Conservation (phyloP, 2,329 filamentous ascomycete species). For the Xylariaceae sp. region DNA sequence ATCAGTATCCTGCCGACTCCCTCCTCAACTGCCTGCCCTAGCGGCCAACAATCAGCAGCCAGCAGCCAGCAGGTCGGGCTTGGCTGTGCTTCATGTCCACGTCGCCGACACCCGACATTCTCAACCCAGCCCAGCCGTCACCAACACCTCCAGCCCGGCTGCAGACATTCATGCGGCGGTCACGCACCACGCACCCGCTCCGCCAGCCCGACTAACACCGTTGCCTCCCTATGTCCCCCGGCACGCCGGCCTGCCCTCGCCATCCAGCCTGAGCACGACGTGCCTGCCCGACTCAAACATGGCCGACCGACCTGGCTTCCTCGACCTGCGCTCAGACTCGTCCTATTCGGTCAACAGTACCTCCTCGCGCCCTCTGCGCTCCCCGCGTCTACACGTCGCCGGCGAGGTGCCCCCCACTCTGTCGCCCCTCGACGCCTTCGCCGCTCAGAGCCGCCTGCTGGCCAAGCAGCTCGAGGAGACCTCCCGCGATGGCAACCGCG, state of each 20-base stretch:
- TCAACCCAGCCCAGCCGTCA: not conserved
- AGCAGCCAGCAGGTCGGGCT: too few species aligned
- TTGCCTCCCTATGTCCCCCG: not conserved
- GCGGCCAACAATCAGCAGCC: not conserved
- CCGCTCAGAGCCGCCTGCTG: conserved; percentile 82
- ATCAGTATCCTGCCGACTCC: not conserved
- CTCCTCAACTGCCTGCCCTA: not conserved
- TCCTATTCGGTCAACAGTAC: conserved; percentile 46
- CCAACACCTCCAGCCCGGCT: not conserved
- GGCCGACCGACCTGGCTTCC: conserved; percentile 55
- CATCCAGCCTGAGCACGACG: conserved; percentile 3
- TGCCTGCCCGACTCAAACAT: conserved; percentile 36
- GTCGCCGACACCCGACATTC: not conserved
- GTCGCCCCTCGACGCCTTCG: conserved; percentile 93
- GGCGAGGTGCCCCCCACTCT: conserved; percentile 84
- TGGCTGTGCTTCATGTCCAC: not conserved
- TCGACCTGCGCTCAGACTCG: conserved; percentile 60
- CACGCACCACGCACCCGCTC: too few species aligned
- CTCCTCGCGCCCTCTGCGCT: conserved; percentile 57
- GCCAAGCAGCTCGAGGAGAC: conserved; percentile 83
- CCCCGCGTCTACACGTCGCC: conserved; percentile 73
- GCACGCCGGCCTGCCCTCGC: not conserved
- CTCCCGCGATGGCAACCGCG: conserved; percentile 68
- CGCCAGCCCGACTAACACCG: too few species aligned
- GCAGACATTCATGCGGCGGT: too few species aligned